Base-by-base conservation (phyloP, 805 yeast genomes). In the Isabelozyma rhagii region DNA sequence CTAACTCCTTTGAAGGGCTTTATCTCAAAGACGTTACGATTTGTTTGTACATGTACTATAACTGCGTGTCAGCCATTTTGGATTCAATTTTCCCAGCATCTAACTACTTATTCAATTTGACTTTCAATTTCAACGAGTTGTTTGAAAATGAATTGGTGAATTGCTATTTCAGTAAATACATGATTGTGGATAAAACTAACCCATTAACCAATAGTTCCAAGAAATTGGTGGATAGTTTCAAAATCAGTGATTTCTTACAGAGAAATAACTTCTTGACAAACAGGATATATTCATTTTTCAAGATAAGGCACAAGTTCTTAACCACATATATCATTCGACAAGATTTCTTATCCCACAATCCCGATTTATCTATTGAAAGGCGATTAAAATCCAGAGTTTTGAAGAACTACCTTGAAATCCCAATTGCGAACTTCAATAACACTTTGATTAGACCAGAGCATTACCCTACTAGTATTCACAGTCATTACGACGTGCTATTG, bases 211-310 rank as follows among this genome's bases (percentile, higher is more conserved):
- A 43, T 13, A 18, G 17, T 21, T 48, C 43, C 21, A 15, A 13
- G 14, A 43, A 44, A 21, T 13, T 31, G 17, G 41, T 25, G n/a
- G 18, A 25, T 28, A 39, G 21, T 31, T 25, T 46, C 29, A 40
- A 46, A 8, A 29, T 55, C 21, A 56, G 51, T 46, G 59, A 59
- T n/a, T 43, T 48, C 7, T 47, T 66, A 13, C 63, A 56, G 49
- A 51, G 68, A 18, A 67, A 64, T 40, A 60, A 58, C 44, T 61
- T 59, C 44, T 66, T 59, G 46, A 55, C 64, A 6, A 49, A 58
- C 47, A 52, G 70, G 43, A 15, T 64, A 8, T 57, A 52, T 47
- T 56, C 65, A 13, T 66, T 62, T 48, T 58, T 66, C 42, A 51
- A 54, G 41, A 56, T 57, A 21, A 48, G 69, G 34, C 43, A 49